Percentiles rank a stretch among this genome's conserved stretches.
These are phyloP conservation scores for Poa pratensis DNA, from an alignment of 176 grass and related monocot species.

Conservation along the genomic window DNA sequence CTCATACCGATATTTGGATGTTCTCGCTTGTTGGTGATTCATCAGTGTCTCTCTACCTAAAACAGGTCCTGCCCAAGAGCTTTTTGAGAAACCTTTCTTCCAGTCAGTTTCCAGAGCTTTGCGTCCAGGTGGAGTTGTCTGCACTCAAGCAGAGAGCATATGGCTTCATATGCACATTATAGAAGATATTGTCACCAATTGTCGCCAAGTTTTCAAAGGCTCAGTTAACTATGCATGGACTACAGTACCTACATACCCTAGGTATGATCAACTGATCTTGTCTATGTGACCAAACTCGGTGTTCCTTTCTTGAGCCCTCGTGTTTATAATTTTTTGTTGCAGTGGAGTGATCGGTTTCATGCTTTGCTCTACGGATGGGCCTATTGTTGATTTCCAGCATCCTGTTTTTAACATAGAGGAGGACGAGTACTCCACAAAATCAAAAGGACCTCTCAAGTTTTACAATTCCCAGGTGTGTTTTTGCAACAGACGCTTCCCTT, in stretches of 20 bases:
- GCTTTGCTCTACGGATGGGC: conserved; percentile 90
- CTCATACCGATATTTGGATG: neutral
- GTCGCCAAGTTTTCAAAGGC: conserved; percentile 88
- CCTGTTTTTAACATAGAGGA: conserved; percentile 74
- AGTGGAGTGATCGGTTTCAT: conserved; percentile 98
- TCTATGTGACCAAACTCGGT: neutral
- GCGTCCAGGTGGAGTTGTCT: conserved; percentile 85
- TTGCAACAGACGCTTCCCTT: neutral
- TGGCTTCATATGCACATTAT: conserved; percentile 99
- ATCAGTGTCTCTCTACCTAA: neutral
- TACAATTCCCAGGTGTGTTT: conserved; percentile 83
- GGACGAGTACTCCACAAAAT: conserved; percentile 70
- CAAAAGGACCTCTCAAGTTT: conserved; percentile 83
- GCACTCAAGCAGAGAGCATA: conserved; percentile 98
- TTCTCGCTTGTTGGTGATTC: conserved; percentile 8
- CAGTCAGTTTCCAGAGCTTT: conserved; percentile 74
- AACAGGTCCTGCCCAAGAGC: conserved; percentile 89
- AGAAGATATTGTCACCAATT: conserved; percentile 74
- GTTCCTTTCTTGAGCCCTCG: too few relatives aligned
- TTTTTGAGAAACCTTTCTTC: conserved; percentile 99
- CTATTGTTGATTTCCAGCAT: conserved; percentile 76
- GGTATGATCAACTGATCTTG: conserved; percentile 45
- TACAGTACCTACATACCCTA: conserved; percentile 96
- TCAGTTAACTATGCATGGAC: conserved; percentile 98
- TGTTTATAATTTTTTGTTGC: conserved; percentile 31